Evolutionary conservation across 176 grass and related monocot genomes (phyloP).

Genomic region (Melocanna baccifera): DNA sequence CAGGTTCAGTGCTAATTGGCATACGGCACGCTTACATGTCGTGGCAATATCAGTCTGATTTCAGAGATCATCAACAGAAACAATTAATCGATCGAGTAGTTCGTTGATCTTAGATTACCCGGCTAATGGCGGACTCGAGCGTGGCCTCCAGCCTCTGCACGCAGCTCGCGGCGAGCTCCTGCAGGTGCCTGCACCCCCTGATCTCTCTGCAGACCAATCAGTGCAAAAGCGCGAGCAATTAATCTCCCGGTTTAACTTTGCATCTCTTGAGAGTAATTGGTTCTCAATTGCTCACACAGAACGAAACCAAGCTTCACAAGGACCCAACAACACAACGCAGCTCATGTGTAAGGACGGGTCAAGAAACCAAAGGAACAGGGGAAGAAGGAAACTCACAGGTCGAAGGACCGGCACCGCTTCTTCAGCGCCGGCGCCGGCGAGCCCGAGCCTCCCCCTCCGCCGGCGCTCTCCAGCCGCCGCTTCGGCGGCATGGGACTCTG

Average conservation of each 20-base stretch:
- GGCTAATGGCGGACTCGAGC: slow-evolving; percentile 26
- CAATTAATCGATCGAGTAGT: not conserved
- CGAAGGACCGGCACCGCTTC: slow-evolving; percentile 40
- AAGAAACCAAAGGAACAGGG: too few species aligned
- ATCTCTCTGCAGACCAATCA: slow-evolving; percentile 35
- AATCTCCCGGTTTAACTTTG: not conserved
- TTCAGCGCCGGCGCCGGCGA: slow-evolving; percentile 8
- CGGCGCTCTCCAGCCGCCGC: slow-evolving; percentile 1
- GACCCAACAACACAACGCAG: not conserved
- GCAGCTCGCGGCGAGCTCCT: slow-evolving; percentile 22
- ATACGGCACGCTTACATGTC: too few species aligned
- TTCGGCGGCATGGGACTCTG: slow-evolving; percentile 13
- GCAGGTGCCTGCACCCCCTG: slow-evolving; percentile 25
- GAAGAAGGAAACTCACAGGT: slow-evolving; percentile 24
- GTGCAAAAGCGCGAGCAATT: not conserved
- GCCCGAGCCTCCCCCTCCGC: not conserved
- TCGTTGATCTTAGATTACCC: slow-evolving; percentile 13
- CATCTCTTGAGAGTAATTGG: not conserved
- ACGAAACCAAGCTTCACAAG: not conserved
- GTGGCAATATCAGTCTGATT: too few species aligned
- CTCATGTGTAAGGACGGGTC: too few species aligned
- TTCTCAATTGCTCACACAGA: too few species aligned
- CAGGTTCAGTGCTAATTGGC: too few species aligned
- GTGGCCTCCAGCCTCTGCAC: slow-evolving; percentile 3
- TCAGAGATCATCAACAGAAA: not conserved